A percentile compares a stretch with the other conserved stretches of the same genome.
phyloP scores from a whole-genome alignment of 495 filamentous ascomycete genomes.

The Bacidia rubella region DNA sequence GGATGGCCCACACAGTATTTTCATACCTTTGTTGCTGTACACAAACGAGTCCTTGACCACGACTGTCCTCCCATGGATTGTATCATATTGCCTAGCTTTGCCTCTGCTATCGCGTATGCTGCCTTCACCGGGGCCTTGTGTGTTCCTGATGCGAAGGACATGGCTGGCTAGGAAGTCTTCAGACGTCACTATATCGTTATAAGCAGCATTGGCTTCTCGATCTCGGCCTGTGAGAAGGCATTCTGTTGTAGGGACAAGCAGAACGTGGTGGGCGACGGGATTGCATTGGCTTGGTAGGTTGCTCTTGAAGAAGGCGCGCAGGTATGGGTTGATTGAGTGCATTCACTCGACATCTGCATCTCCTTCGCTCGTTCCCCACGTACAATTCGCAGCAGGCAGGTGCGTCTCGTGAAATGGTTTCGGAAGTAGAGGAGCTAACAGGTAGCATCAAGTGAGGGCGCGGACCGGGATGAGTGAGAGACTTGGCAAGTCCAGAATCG shows the following conservation, averaged over 20 bases:
- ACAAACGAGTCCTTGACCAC: constrained; percentile 88
- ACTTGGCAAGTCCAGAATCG: too few species aligned
- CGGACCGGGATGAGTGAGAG: too few species aligned
- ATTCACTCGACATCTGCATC: constrained; percentile 45
- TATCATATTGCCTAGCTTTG: constrained; percentile 87
- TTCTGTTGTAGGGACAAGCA: constrained; percentile 89
- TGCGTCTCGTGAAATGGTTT: too few species aligned
- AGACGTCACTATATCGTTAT: constrained; percentile 66
- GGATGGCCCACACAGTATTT: background rate
- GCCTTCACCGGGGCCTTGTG: constrained; percentile 34
- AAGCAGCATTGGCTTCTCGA: constrained; percentile 62
- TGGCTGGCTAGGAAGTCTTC: constrained; percentile 97
- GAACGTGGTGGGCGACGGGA: constrained; percentile 81
- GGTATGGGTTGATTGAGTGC: constrained; percentile 98
- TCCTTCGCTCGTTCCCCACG: too few species aligned
- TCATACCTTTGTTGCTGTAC: constrained; percentile 87
- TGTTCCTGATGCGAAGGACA: constrained; percentile 71
- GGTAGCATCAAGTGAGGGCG: background rate
- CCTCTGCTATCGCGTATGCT: constrained; percentile 80
- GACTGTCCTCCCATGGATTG: constrained; percentile 82
- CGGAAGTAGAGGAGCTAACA: background rate
- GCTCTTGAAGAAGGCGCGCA: constrained; percentile 97
- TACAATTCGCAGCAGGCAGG: background rate
- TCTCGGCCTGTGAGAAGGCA: constrained; percentile 80
- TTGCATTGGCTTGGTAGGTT: constrained; percentile 84